Conservation (phyloP, 2,329 filamentous ascomycete species). For the Beauveria sp. region DNA sequence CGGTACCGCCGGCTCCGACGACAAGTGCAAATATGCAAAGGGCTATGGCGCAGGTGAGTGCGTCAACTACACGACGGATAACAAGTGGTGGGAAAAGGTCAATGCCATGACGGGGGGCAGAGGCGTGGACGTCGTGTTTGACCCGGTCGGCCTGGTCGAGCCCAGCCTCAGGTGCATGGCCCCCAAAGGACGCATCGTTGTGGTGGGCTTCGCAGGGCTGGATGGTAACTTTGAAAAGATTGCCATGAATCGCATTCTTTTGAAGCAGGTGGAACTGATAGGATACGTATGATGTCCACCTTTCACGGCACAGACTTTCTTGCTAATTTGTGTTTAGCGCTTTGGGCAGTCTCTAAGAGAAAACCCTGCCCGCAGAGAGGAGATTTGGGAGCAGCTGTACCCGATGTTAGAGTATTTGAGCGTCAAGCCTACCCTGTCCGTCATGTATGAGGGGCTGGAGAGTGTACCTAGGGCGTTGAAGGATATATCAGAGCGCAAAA, state of each 20-base stretch:
- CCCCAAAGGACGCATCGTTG: conserved; percentile 44
- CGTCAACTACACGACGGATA: conserved; percentile 29
- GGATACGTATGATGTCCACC: conserved; percentile 37
- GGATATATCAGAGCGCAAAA: conserved; percentile 40
- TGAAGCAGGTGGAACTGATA: conserved; percentile 44
- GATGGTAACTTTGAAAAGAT: conserved; percentile 45
- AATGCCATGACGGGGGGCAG: conserved; percentile 35
- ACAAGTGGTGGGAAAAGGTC: conserved; percentile 43
- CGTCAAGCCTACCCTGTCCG: conserved; percentile 44
- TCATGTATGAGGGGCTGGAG: conserved; percentile 41
- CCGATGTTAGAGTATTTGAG: conserved; percentile 36
- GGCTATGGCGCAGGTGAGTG: conserved; percentile 32
- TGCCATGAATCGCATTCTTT: conserved; percentile 44
- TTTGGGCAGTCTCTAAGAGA: conserved; percentile 49
- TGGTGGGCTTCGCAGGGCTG: conserved; percentile 51
- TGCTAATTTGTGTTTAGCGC: conserved; percentile 25
- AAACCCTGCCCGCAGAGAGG: conserved; percentile 36
- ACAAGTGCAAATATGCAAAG: conserved; percentile 35
- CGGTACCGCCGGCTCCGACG: conserved; percentile 39
- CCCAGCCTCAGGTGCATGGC: conserved; percentile 45
- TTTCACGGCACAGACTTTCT: not conserved
- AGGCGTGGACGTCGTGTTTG: conserved; percentile 51
- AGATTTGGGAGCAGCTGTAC: conserved; percentile 44
- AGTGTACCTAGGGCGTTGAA: conserved; percentile 41
- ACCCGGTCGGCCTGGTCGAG: conserved; percentile 49